Evolutionary conservation across 352 stramenopile species (phyloP).

Genomic region (Globisporangium solare): DNA sequence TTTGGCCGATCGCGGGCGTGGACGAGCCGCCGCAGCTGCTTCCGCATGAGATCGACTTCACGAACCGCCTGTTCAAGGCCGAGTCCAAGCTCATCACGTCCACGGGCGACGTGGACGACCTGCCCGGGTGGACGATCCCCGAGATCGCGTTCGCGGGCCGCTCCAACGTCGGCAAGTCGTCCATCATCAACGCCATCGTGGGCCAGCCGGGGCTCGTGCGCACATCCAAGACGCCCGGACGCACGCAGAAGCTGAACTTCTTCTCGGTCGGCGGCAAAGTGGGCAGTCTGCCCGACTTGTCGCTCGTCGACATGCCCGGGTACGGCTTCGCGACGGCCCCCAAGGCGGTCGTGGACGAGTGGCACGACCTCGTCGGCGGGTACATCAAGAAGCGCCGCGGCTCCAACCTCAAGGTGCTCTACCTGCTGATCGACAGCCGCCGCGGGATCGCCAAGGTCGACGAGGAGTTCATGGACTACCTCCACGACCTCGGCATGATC

Average conservation of each 20-base stretch:
- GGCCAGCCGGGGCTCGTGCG: slow-evolving; percentile 57
- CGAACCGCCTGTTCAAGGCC: slow-evolving; percentile 55
- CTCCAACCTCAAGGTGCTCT: slow-evolving; percentile 70
- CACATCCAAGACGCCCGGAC: slow-evolving; percentile 84
- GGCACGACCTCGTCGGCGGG: slow-evolving; percentile 74
- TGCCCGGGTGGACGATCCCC: slow-evolving; percentile 64
- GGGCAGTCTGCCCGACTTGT: slow-evolving; percentile 56
- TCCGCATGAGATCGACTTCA: slow-evolving; percentile 56
- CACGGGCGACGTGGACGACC: slow-evolving; percentile 40
- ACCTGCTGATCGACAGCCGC: slow-evolving; percentile 76
- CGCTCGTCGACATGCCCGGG: slow-evolving; percentile 84
- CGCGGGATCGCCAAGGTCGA: slow-evolving; percentile 75
- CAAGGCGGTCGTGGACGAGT: slow-evolving; percentile 68
- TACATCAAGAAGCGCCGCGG: slow-evolving; percentile 65
- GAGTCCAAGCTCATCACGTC: slow-evolving; percentile 68
- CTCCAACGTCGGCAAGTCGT: slow-evolving; percentile 88
- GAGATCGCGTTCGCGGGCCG: slow-evolving; percentile 85
- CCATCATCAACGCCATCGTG: slow-evolving; percentile 83
- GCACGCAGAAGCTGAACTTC: slow-evolving; percentile 80
- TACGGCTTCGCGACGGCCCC: slow-evolving; percentile 82
- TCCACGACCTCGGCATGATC: slow-evolving; percentile 71
- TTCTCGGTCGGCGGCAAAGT: slow-evolving; percentile 75
- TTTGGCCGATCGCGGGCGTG: slow-evolving; percentile 59
- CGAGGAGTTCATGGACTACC: slow-evolving; percentile 85
- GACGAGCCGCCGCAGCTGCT: slow-evolving; percentile 40